Evolutionary conservation across 768 basidiomycete genomes (phyloP).

Genomic region (Leucosporidium yakuticum): DNA sequence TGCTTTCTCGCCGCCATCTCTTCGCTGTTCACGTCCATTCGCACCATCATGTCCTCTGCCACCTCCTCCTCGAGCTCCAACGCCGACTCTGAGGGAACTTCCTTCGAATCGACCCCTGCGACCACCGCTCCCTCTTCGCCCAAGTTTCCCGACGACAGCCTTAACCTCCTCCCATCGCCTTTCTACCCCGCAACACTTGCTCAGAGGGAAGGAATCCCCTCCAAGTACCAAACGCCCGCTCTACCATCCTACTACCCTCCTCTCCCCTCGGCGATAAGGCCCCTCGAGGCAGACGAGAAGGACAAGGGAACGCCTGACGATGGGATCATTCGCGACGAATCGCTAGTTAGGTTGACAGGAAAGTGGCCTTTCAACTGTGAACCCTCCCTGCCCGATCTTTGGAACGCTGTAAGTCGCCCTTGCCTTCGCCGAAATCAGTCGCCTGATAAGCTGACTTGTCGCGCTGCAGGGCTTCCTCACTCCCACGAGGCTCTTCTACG

Average conservation of each 20-base stretch:
- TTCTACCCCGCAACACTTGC: constrained; percentile 29
- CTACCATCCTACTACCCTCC: constrained; percentile 25
- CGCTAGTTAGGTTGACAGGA: constrained; percentile 53
- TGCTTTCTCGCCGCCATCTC: no score
- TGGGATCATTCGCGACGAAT: constrained; percentile 48
- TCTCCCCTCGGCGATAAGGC: constrained; percentile 15
- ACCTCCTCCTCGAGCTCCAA: no score
- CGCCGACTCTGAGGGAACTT: no score
- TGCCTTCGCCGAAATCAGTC: background rate
- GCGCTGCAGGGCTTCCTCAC: constrained; percentile 53
- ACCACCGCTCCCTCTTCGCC: no score
- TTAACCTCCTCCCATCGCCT: constrained; percentile 15
- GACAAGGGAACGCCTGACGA: constrained; percentile 44
- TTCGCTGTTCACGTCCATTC: no score
- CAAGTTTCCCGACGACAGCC: no score
- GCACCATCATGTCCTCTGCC: no score
- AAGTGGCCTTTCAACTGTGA: constrained; percentile 62
- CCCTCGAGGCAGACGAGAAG: constrained; percentile 17
- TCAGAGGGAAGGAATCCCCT: background rate
- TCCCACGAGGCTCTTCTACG: constrained; percentile 53
- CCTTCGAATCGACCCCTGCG: no score
- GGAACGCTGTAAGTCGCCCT: constrained; percentile 42
- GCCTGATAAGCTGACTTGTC: background rate
- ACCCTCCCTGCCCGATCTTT: constrained; percentile 49
- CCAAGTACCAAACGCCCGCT: background rate